Conservation (phyloP, 129 eudicot genomes). For the Mikania micrantha region DNA sequence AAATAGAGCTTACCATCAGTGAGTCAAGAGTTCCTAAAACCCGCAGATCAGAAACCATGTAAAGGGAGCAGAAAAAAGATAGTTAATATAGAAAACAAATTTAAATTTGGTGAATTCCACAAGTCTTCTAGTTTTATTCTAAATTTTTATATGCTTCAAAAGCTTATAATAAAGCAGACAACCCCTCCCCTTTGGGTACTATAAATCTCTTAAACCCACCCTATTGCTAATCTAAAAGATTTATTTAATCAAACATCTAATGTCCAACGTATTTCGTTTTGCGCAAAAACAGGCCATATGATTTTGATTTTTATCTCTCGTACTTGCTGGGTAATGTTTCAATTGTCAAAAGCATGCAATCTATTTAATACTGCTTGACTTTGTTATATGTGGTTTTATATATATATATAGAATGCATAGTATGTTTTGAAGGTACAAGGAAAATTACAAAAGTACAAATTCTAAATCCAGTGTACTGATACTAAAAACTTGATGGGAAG, state of each 20-base stretch:
- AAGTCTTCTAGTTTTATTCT: background rate
- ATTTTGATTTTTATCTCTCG: background rate
- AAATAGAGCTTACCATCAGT: conserved; percentile 63
- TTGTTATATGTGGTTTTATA: background rate
- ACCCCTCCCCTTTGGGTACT: background rate
- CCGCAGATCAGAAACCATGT: conserved; percentile 31
- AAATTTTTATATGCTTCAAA: background rate
- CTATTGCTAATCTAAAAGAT: background rate
- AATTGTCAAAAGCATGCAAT: background rate
- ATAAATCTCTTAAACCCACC: background rate
- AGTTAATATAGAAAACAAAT: conserved; percentile 13
- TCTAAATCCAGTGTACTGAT: background rate
- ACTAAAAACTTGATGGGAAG: background rate
- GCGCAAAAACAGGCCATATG: background rate
- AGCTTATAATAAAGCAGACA: background rate
- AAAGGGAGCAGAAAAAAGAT: conserved; percentile 11
- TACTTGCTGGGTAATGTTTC: background rate
- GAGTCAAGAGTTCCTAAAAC: conserved; percentile 90
- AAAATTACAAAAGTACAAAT: background rate
- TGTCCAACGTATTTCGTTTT: background rate
- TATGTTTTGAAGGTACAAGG: background rate
- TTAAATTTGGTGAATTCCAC: background rate
- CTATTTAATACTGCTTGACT: background rate
- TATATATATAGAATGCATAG: background rate
- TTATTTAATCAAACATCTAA: background rate